phyloP scores from a whole-genome alignment of 257 asterid genomes.

The Forsythia suspensa region DNA sequence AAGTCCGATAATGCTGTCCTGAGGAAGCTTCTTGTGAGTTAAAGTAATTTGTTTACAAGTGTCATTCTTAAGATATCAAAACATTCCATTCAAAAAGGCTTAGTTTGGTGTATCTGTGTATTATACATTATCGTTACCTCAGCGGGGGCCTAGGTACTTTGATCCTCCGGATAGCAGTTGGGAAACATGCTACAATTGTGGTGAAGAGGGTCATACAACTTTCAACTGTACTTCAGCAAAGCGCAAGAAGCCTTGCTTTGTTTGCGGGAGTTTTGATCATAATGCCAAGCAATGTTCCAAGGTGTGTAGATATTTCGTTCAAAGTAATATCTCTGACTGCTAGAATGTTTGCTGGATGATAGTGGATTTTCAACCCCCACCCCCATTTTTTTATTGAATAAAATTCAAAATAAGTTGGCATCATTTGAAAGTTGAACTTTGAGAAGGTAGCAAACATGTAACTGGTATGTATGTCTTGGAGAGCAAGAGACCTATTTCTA shows the following conservation, averaged over 20 bases:
- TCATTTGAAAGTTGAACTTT: neutral
- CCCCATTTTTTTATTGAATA: neutral
- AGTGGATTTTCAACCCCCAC: neutral
- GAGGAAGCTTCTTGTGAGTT: slow-evolving; percentile 98
- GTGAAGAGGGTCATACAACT: slow-evolving; percentile 87
- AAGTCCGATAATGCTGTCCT: slow-evolving; percentile 57
- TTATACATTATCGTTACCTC: slow-evolving; percentile 42
- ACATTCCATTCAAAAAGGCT: slow-evolving; percentile 27
- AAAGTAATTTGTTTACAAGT: slow-evolving; percentile 35
- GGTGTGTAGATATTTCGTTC: slow-evolving; percentile 46
- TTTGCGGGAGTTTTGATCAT: slow-evolving; percentile 91
- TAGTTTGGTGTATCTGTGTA: slow-evolving; percentile 26
- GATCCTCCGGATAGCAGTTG: slow-evolving; percentile 89
- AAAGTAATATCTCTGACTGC: neutral
- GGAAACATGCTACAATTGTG: slow-evolving; percentile 95
- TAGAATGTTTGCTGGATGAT: neutral
- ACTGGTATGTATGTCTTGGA: neutral
- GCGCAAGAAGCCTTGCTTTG: slow-evolving; percentile 93
- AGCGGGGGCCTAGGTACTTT: slow-evolving; percentile 99
- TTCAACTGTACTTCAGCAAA: slow-evolving; percentile 76
- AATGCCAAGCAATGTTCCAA: slow-evolving; percentile 72
- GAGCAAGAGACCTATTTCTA: neutral
- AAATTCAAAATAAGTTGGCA: neutral
- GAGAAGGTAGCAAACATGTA: neutral
- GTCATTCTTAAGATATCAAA: slow-evolving; percentile 31